Base-by-base conservation (phyloP, 1,139 yeast genomes). In the Tardiomyces blankii region DNA sequence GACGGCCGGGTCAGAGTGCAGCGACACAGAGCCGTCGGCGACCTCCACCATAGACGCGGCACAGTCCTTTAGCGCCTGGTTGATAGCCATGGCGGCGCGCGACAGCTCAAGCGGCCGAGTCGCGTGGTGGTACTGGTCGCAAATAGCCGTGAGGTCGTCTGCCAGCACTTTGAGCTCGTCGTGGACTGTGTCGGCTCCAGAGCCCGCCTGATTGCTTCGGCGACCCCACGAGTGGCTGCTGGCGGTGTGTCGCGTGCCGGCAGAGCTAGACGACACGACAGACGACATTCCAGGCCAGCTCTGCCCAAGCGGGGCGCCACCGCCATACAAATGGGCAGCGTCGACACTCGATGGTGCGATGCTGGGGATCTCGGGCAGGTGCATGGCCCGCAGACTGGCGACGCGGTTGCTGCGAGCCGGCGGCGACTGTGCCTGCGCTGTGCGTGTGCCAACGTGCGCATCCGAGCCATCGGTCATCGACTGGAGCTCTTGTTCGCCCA, bases 401-500 rank as follows among this genome's bases (percentile, higher is more conserved):
- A 30, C 16, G 16, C 35, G 35, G 9, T 14, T 30, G 35, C 35
- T 30, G 16, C 35, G 35, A 5, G 16, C 11, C 35, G 35, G 35
- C 5, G 35, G 35, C n/a, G 35, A 30, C 9, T 30, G 35, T 30
- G 35, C 16, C n/a, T 12, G 16, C 5, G 35, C n/a, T 5, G 35
- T 30, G 16, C 35, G 35, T 11, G 16, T 9, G n/a, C 35, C 35
- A 5, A 30, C 16, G 35, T 30, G 35, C 35, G 11, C 35, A 11
- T 30, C 35, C 5, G 35, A 30, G 9, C 44, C 52, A 38, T 47
- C 47, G 2, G 42, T 40, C 40, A 45, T 38, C 7, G 51, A 46
- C 23, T 51, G 45, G 45, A 56, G 46, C 35, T 55, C 55, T 21
- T 52, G 54, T 11, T 54, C 50, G 21, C 50, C 54, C 11, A 56